Conservation (phyloP, 2,329 filamentous ascomycete genomes). For the Rutstroemia sp. region DNA sequence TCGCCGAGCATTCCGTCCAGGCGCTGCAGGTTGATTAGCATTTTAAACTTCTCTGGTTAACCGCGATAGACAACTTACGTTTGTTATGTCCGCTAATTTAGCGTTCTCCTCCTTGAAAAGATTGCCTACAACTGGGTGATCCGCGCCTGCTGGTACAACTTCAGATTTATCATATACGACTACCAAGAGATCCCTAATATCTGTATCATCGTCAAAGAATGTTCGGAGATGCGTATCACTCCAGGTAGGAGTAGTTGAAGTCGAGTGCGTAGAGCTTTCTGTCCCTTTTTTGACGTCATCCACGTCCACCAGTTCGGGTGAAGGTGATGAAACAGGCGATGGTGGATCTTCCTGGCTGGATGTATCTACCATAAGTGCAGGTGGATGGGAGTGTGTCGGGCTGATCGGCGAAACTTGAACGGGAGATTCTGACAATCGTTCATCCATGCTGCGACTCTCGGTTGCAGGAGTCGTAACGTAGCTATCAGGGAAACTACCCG, state of each 20-base stretch:
- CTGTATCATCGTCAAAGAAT: conserved; percentile 84
- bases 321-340: conserved; percentile 56
- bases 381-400: conserved; percentile 44
- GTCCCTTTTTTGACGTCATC: conserved; percentile 34
- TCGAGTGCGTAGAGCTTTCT: conserved; percentile 48
- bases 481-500: conserved; percentile 31
- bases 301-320: conserved; percentile 50
- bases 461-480: conserved; percentile 22
- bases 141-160: conserved; percentile 67
- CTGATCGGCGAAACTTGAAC: conserved; percentile 55
- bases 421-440: conserved; percentile 60
- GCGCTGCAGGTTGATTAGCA: conserved; percentile 42
- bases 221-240: conserved; percentile 77
- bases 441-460: conserved; percentile 31
- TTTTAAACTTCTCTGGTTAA: background rate
- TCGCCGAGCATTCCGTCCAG: conserved; percentile 81
- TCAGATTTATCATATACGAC: conserved; percentile 91
- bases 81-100: conserved; percentile 78
- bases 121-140: conserved; percentile 75
- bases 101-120: conserved; percentile 85
- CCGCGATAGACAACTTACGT: conserved; percentile 39
- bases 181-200: conserved; percentile 82
- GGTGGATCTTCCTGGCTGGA: conserved; percentile 63
- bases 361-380: conserved; percentile 61
- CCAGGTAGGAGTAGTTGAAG: conserved; percentile 59